These are phyloP conservation scores for Penicillium malachiteum DNA, from an alignment of 495 filamentous ascomycete species.

Conservation along the genomic window DNA sequence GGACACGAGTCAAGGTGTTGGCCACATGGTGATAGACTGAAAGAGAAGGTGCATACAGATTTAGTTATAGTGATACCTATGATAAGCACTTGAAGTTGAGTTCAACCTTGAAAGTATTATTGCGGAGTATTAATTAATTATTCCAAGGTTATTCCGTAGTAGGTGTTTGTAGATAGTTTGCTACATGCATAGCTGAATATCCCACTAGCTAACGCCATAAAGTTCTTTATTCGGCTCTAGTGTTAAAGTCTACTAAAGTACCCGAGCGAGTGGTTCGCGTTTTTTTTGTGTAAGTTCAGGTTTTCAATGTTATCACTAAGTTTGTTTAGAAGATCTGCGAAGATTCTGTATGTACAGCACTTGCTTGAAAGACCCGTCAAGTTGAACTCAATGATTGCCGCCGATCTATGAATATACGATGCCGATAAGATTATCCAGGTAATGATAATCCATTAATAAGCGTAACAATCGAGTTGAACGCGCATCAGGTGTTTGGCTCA, in stretches of 20 bases:
- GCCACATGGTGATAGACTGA: slow-evolving; percentile 13
- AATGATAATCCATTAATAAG: no score
- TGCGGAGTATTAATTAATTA: no score
- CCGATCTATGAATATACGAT: not conserved
- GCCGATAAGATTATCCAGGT: no score
- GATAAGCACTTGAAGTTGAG: no score
- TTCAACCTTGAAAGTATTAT: no score
- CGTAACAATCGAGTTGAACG: no score
- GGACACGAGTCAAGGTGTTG: slow-evolving; percentile 9
- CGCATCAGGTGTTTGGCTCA: no score
- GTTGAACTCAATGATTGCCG: not conserved
- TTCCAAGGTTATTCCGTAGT: no score
- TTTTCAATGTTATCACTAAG: not conserved
- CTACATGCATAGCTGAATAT: no score
- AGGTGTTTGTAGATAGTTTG: no score
- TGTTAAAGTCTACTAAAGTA: not conserved
- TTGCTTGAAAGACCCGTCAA: not conserved
- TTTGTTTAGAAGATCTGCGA: slow-evolving; percentile 1
- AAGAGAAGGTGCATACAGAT: not conserved
- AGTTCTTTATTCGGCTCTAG: no score
- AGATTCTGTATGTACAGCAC: not conserved
- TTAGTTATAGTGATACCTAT: not conserved
- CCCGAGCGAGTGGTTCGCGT: slow-evolving; percentile 3
- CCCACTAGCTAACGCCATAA: no score
- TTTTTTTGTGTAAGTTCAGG: not conserved